These are phyloP conservation scores for Iris pallida DNA, from an alignment of 116 monocot species.

Conservation along the genomic window DNA sequence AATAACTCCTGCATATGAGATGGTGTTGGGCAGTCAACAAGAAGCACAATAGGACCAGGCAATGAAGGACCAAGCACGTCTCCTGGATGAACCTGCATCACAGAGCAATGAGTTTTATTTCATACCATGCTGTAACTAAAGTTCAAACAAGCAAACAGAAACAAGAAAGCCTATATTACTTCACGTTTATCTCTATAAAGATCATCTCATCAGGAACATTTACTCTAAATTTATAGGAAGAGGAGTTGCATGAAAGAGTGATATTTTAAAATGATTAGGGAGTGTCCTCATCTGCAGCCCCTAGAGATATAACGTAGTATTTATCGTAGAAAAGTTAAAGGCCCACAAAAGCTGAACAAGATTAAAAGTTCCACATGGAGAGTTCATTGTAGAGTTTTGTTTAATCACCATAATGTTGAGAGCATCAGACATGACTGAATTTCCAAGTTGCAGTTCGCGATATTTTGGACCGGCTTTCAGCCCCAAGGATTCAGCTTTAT, in stretches of 20 bases:
- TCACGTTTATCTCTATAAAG: too few species aligned
- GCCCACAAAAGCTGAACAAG: too few species aligned
- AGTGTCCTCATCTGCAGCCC: too few species aligned
- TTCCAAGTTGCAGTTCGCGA: conserved; percentile 91
- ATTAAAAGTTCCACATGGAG: too few species aligned
- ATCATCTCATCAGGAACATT: too few species aligned
- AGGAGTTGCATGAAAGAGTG: too few species aligned
- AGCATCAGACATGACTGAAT: conserved; percentile 89
- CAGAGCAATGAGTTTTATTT: not conserved
- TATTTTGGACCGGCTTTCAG: conserved; percentile 94
- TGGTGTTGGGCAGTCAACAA: conserved; percentile 87
- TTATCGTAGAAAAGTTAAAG: too few species aligned
- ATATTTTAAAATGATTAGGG: too few species aligned
- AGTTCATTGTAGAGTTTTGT: too few species aligned
- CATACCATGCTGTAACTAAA: not conserved
- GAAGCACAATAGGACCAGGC: conserved; percentile 81
- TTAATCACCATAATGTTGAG: conserved; percentile 48
- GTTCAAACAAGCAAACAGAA: not conserved
- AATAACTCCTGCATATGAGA: conserved; percentile 62
- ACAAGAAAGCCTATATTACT: too few species aligned
- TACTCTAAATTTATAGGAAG: too few species aligned
- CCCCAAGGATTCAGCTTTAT: conserved; percentile 76
- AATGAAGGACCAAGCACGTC: conserved; percentile 91
- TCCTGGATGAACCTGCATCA: conserved; percentile 73
- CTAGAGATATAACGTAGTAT: too few species aligned